Conservation (phyloP, 495 filamentous ascomycete species). For the Jackrogersella multiformis region DNA sequence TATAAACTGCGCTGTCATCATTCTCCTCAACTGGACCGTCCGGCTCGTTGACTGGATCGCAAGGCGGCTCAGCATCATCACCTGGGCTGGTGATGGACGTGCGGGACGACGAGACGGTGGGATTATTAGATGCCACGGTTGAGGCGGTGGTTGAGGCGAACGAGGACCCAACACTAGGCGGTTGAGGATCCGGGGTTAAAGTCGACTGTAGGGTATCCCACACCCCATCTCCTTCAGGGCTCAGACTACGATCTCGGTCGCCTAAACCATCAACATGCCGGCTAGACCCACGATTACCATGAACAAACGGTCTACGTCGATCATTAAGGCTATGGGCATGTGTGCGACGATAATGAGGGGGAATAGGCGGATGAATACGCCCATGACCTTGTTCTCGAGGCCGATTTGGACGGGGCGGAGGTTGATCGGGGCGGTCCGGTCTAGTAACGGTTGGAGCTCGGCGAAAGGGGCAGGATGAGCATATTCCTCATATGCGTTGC, state of each 20-base stretch:
- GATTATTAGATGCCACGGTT: slow-evolving; percentile 47
- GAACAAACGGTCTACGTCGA: not conserved
- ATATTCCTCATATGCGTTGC: too few species aligned
- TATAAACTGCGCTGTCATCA: slow-evolving; percentile 27
- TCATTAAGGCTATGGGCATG: not conserved
- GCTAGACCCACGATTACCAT: not conserved
- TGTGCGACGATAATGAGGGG: not conserved
- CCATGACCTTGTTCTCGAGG: too few species aligned
- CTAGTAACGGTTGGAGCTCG: too few species aligned
- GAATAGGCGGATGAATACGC: too few species aligned
- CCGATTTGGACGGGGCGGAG: too few species aligned
- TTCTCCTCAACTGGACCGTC: slow-evolving; percentile 49
- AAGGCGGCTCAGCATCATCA: slow-evolving; percentile 47
- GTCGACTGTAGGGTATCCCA: slow-evolving; percentile 87
- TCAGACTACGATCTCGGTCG: slow-evolving; percentile 82
- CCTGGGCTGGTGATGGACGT: slow-evolving; percentile 51
- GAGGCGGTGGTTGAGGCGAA: slow-evolving; percentile 74
- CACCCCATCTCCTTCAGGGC: slow-evolving; percentile 72
- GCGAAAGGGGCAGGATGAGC: too few species aligned
- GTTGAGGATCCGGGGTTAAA: slow-evolving; percentile 79
- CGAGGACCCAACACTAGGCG: slow-evolving; percentile 81
- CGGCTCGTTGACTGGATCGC: slow-evolving; percentile 51
- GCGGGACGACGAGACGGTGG: slow-evolving; percentile 45
- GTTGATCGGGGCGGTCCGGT: too few species aligned
- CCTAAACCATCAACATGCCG: slow-evolving; percentile 71